Percentiles rank a stretch among this genome's conserved stretches.
phyloP scores from a whole-genome alignment of 2,329 filamentous ascomycete species.

The Raffaelea albimanens region DNA sequence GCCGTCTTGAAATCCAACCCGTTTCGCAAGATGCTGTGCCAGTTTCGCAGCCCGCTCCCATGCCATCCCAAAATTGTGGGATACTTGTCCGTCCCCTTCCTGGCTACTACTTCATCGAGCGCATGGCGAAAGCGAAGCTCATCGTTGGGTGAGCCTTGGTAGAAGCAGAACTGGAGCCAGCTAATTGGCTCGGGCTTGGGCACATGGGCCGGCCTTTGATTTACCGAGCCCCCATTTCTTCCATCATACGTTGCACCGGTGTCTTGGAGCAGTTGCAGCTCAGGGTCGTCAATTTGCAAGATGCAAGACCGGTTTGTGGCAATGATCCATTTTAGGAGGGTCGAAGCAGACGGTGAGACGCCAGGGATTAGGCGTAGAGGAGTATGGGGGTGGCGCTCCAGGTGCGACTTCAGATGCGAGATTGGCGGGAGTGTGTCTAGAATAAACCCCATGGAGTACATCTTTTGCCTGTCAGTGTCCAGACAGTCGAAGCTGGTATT shows the following conservation, averaged over 20 bases:
- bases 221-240: too few species aligned
- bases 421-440: slow-evolving; percentile 55
- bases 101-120: slow-evolving; percentile 35
- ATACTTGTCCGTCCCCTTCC: slow-evolving; percentile 25
- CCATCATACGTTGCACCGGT: too few species aligned
- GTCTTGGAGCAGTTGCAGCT: background rate
- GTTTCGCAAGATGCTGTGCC: slow-evolving; percentile 82
- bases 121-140: slow-evolving; percentile 64
- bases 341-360: slow-evolving; percentile 56
- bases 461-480: slow-evolving; percentile 28
- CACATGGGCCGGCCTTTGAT: too few species aligned
- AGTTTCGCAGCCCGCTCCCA: slow-evolving; percentile 66
- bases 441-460: slow-evolving; percentile 38
- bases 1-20: slow-evolving; percentile 63
- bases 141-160: slow-evolving; percentile 81
- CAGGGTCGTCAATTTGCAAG: slow-evolving; percentile 53
- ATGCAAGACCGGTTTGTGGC: slow-evolving; percentile 86
- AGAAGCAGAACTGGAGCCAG: slow-evolving; percentile 78
- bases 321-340: slow-evolving; percentile 76
- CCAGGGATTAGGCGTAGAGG: slow-evolving; percentile 34
- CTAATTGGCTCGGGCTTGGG: background rate
- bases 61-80: slow-evolving; percentile 84
- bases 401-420: slow-evolving; percentile 41
- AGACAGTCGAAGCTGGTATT: slow-evolving; percentile 47
- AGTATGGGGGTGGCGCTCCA: slow-evolving; percentile 29